Conservation (phyloP, 2,329 filamentous ascomycete species). For the Lojkania enalia region DNA sequence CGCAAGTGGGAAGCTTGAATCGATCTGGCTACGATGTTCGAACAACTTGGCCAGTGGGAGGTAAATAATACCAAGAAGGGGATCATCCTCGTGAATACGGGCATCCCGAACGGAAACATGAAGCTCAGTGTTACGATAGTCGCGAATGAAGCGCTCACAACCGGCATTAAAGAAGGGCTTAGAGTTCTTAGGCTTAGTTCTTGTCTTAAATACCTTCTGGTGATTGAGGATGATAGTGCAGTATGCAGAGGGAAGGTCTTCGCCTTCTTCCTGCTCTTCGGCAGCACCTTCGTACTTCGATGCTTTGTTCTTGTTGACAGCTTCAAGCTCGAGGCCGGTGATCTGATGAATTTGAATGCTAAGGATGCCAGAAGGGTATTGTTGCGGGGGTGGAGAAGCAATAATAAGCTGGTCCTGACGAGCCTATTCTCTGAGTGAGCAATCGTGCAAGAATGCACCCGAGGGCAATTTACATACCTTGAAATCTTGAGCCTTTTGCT, state of each 20-base stretch:
- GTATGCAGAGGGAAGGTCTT: conserved; percentile 70
- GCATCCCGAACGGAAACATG: conserved; percentile 70
- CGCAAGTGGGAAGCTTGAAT: conserved; percentile 66
- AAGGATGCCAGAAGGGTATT: conserved; percentile 67
- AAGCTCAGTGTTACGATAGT: conserved; percentile 69
- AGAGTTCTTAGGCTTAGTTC: conserved; percentile 76
- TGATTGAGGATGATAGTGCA: conserved; percentile 76
- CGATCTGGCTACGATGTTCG: conserved; percentile 64
- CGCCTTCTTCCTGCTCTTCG: conserved; percentile 63
- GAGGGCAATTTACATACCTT: conserved; percentile 44
- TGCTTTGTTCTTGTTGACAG: conserved; percentile 58
- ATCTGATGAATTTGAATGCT: conserved; percentile 75
- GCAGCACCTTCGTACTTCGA: conserved; percentile 56
- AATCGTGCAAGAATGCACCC: neutral
- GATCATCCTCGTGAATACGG: conserved; percentile 69
- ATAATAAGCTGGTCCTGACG: conserved; percentile 66
- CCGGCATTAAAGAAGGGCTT: conserved; percentile 81
- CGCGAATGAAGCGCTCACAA: conserved; percentile 70
- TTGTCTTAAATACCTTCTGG: conserved; percentile 67
- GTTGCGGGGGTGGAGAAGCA: conserved; percentile 64
- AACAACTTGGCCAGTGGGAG: conserved; percentile 67
- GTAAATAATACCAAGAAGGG: conserved; percentile 71
- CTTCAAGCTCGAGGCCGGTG: conserved; percentile 66
- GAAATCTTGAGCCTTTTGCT: conserved; percentile 69
- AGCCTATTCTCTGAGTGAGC: conserved; percentile 12